Evolutionary conservation across 2,329 filamentous ascomycete species (phyloP).

Genomic region (Onygena corvina): DNA sequence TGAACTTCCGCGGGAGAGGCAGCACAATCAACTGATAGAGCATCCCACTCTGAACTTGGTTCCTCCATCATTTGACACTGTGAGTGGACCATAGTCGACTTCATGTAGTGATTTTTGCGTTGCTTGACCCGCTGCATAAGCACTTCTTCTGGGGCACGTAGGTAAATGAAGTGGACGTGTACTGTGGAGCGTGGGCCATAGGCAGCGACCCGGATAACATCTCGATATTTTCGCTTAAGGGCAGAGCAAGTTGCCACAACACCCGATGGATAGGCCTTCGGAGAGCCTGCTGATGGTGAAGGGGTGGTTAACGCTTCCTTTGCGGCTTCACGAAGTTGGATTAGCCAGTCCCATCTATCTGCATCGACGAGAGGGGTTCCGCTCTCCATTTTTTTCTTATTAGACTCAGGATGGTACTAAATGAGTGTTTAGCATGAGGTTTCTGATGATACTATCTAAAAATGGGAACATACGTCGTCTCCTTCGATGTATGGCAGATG

Average conservation of each 20-base stretch:
- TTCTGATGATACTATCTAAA: background rate
- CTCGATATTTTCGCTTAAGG: conserved; percentile 92
- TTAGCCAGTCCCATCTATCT: conserved; percentile 97
- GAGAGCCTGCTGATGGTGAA: conserved; percentile 25
- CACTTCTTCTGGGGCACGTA: conserved; percentile 63
- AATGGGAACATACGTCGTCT: conserved; percentile 51
- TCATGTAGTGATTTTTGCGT: conserved; percentile 86
- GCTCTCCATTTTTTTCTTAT: conserved; percentile 80
- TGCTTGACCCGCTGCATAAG: conserved; percentile 62
- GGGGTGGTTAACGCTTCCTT: conserved; percentile 39
- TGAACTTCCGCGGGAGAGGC: conserved; percentile 41
- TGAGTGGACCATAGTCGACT: conserved; percentile 84
- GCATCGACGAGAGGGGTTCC: conserved; percentile 78
- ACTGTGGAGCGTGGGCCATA: conserved; percentile 60
- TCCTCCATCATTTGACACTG: conserved; percentile 83
- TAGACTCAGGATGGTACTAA: conserved; percentile 46
- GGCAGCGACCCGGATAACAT: conserved; percentile 70
- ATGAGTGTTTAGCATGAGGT: conserved; percentile 13
- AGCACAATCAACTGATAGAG: conserved; percentile 58
- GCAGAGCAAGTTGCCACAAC: conserved; percentile 96
- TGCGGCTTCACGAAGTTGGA: conserved; percentile 54
- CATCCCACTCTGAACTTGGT: conserved; percentile 62
- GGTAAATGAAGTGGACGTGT: conserved; percentile 85
- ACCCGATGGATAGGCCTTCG: conserved; percentile 39
- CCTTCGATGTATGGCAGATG: conserved; percentile 63